Conservation (phyloP, 495 filamentous ascomycete genomes). For the Hyaloscypha finlandica region DNA sequence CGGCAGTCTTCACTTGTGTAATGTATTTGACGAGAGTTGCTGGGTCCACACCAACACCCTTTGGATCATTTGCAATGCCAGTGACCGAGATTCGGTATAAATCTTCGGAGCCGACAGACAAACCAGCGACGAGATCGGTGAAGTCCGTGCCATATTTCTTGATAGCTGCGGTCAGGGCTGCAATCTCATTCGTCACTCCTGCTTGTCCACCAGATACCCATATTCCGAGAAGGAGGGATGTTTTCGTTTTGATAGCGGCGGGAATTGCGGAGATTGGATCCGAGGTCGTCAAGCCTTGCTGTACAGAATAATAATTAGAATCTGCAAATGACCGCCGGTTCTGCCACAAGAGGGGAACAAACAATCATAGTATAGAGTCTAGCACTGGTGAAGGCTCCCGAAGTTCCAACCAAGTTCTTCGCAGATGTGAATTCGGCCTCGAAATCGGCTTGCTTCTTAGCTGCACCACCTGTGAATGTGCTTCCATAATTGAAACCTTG, state of each 20-base stretch:
- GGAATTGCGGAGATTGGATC: slow-evolving; percentile 67
- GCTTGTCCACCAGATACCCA: slow-evolving; percentile 69
- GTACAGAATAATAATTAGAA: slow-evolving; percentile 1
- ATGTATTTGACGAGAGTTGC: slow-evolving; percentile 64
- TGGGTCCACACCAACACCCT: slow-evolving; percentile 59
- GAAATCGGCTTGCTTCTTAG: slow-evolving; percentile 67
- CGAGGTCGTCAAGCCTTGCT: slow-evolving; percentile 56
- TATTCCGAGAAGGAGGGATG: slow-evolving; percentile 70
- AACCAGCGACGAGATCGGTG: slow-evolving; percentile 67
- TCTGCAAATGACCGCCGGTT: slow-evolving; percentile 1
- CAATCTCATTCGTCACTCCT: slow-evolving; percentile 66
- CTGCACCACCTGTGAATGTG: slow-evolving; percentile 55
- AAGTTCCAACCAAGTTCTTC: slow-evolving; percentile 63
- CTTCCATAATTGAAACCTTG: slow-evolving; percentile 84
- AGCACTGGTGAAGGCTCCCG: slow-evolving; percentile 68
- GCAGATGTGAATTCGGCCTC: slow-evolving; percentile 71
- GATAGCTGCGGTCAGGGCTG: slow-evolving; percentile 65
- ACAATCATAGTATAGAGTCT: slow-evolving; percentile 51
- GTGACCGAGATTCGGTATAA: slow-evolving; percentile 75
- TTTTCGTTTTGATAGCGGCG: slow-evolving; percentile 73
- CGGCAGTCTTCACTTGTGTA: slow-evolving; percentile 56
- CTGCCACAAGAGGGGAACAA: slow-evolving; percentile 12
- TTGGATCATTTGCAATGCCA: slow-evolving; percentile 38
- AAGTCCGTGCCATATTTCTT: slow-evolving; percentile 61
- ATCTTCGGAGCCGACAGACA: slow-evolving; percentile 88